Evolutionary conservation across 192 early-diverging fungal species (phyloP).

Genomic region (Gaertneriomyces sp.): DNA sequence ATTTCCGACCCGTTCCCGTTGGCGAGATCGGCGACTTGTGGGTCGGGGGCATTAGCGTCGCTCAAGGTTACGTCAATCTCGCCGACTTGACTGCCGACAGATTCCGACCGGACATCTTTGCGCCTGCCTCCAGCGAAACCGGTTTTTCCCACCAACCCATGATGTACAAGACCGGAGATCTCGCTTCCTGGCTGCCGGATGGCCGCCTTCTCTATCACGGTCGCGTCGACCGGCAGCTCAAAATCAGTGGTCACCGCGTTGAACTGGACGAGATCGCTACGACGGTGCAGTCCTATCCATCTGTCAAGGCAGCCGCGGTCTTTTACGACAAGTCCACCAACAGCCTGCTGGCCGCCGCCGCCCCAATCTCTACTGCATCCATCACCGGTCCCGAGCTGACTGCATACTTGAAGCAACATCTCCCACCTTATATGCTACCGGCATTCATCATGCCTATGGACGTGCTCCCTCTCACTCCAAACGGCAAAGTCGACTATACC

Average conservation of each 20-base stretch:
- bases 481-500: slow-evolving; percentile 31
- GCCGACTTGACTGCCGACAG: slow-evolving; percentile 34
- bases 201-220: slow-evolving; percentile 26
- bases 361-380: too few relatives aligned
- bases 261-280: slow-evolving; percentile 36
- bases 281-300: not conserved
- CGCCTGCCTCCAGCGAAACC: slow-evolving; percentile 7
- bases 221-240: slow-evolving; percentile 40
- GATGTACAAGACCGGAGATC: slow-evolving; percentile 8
- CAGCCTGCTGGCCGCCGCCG: too few relatives aligned
- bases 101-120: slow-evolving; percentile 18
- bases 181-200: slow-evolving; percentile 17
- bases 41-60: slow-evolving; percentile 39
- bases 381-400: too few relatives aligned
- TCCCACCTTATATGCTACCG: slow-evolving; percentile 40
- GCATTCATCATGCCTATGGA: slow-evolving; percentile 20
- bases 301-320: slow-evolving; percentile 20
- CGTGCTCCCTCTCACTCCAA: slow-evolving; percentile 29
- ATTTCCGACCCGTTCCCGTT: slow-evolving; percentile 32
- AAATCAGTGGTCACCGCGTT: slow-evolving; percentile 42
- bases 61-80: slow-evolving; percentile 39
- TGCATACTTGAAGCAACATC: not conserved
- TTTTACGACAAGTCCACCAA: slow-evolving; percentile 20
- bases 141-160: slow-evolving; percentile 31
- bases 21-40: slow-evolving; percentile 39